phyloP scores from a whole-genome alignment of 371 early-diverging fungal species.

The Rhizopus arrhizus region DNA sequence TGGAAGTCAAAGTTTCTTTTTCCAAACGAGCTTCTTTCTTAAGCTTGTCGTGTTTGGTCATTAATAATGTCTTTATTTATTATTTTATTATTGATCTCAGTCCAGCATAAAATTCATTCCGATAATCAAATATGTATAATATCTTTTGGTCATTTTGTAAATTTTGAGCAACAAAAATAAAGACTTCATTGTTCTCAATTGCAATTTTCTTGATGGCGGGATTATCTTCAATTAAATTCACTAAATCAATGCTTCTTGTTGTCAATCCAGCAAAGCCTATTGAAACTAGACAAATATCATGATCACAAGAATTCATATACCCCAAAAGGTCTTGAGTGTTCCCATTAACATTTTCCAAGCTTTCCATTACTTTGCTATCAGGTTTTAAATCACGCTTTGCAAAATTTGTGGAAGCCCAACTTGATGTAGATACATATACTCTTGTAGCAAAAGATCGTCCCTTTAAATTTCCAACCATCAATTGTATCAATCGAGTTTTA shows the following conservation, averaged over 20 bases:
- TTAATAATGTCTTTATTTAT: too few relatives aligned
- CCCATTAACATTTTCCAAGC: constrained; percentile 11
- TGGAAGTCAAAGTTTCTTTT: too few relatives aligned
- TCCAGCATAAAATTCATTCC: too few relatives aligned
- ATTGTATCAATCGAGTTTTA: constrained; percentile 9
- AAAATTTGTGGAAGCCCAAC: constrained; percentile 15
- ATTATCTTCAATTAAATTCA: constrained; percentile 6
- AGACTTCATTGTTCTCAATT: too few relatives aligned
- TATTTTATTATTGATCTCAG: too few relatives aligned
- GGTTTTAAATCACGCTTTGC: constrained; percentile 10
- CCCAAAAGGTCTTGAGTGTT: constrained; percentile 5
- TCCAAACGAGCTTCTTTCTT: too few relatives aligned
- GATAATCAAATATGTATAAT: too few relatives aligned
- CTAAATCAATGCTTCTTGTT: constrained; percentile 3
- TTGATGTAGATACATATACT: constrained; percentile 14
- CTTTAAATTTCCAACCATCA: constrained; percentile 15
- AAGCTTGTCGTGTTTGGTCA: too few relatives aligned
- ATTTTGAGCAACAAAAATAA: too few relatives aligned
- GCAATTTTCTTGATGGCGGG: constrained; percentile 6
- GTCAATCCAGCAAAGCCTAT: constrained; percentile 5
- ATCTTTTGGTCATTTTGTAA: too few relatives aligned
- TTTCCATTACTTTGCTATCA: constrained; percentile 10
- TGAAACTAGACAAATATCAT: constrained; percentile 4
- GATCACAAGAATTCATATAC: background rate
- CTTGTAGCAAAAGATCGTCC: constrained; percentile 19